Evolutionary conservation across 257 asterid genomes (phyloP).

Genomic region (Solanum pinnatisectum): DNA sequence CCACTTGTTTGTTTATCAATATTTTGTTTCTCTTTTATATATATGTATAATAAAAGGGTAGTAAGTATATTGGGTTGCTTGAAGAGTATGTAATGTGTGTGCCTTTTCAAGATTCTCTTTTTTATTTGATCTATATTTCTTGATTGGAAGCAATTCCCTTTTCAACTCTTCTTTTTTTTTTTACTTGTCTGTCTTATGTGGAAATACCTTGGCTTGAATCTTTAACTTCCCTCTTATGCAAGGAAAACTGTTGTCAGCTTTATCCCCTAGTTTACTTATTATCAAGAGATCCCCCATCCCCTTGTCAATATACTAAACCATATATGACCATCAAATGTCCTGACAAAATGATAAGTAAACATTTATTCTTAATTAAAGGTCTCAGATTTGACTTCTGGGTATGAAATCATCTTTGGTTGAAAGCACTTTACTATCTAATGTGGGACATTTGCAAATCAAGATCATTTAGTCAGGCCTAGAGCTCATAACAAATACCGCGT

Average conservation of each 20-base stretch:
- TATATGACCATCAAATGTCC: neutral
- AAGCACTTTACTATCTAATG: neutral
- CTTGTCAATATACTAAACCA: neutral
- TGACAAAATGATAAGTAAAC: rapidly evolving
- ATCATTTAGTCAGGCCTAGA: neutral
- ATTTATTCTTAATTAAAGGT: too few relatives aligned
- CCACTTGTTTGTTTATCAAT: neutral
- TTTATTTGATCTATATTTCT: conserved; percentile 32
- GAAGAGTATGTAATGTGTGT: conserved; percentile 42
- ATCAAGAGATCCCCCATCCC: neutral
- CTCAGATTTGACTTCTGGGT: rapidly evolving
- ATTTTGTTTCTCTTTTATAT: neutral
- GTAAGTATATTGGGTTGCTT: conserved; percentile 38
- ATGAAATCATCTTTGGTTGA: neutral
- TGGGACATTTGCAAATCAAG: neutral
- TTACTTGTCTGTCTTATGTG: conserved; percentile 14
- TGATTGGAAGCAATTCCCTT: conserved; percentile 62
- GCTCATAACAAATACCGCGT: rapidly evolving
- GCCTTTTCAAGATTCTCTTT: conserved; percentile 15
- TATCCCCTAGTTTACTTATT: neutral
- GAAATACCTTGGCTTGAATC: conserved; percentile 32
- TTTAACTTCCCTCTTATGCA: conserved; percentile 34
- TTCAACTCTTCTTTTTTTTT: conserved; percentile 7
- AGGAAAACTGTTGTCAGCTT: conserved; percentile 24
- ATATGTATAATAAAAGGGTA: neutral